Conservation (phyloP, 2,329 filamentous ascomycete genomes). For the Teratosphaeria viscida region DNA sequence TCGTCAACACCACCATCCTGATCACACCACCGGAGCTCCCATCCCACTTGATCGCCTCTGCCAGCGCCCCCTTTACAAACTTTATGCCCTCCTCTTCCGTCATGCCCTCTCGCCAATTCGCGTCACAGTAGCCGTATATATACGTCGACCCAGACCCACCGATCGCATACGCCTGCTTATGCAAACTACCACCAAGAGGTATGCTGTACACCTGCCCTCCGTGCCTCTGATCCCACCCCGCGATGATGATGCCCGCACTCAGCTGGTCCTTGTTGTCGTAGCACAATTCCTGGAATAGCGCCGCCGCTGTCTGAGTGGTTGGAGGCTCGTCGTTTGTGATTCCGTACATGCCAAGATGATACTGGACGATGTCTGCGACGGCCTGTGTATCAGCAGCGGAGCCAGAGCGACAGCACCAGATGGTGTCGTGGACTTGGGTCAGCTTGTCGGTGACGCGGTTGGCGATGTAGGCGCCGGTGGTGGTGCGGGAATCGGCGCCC, state of each 20-base stretch:
- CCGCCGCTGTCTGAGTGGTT: slow-evolving; percentile 87
- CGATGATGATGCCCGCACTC: slow-evolving; percentile 93
- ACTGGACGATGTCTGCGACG: slow-evolving; percentile 94
- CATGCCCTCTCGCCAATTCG: slow-evolving; percentile 93
- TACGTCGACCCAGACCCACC: slow-evolving; percentile 96
- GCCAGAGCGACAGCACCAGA: slow-evolving; percentile 98
- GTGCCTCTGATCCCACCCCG: slow-evolving; percentile 91
- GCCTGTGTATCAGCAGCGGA: slow-evolving; percentile 97
- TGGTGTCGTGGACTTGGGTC: slow-evolving; percentile 95
- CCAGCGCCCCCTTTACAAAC: slow-evolving; percentile 84
- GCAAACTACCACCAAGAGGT: slow-evolving; percentile 86
- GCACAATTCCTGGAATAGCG: slow-evolving; percentile 95
- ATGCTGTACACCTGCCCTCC: slow-evolving; percentile 97
- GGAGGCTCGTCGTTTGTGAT: slow-evolving; percentile 82
- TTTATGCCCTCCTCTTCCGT: slow-evolving; percentile 78
- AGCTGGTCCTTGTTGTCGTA: slow-evolving; percentile 94
- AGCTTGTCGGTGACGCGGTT: slow-evolving; percentile 99
- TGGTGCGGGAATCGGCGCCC: slow-evolving; percentile 94
- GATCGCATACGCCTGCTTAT: slow-evolving; percentile 94
- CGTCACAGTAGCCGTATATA: slow-evolving; percentile 98
- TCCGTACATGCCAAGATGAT: slow-evolving; percentile 86
- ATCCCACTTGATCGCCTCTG: slow-evolving; percentile 98
- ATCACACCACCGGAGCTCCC: slow-evolving; percentile 98
- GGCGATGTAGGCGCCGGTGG: slow-evolving; percentile 94
- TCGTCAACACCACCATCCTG: slow-evolving; percentile 90